Evolutionary conservation across 306 rosid species (phyloP), one percentile per base, ranked within the genome.

Genomic region (Vicia sativa): DNA sequence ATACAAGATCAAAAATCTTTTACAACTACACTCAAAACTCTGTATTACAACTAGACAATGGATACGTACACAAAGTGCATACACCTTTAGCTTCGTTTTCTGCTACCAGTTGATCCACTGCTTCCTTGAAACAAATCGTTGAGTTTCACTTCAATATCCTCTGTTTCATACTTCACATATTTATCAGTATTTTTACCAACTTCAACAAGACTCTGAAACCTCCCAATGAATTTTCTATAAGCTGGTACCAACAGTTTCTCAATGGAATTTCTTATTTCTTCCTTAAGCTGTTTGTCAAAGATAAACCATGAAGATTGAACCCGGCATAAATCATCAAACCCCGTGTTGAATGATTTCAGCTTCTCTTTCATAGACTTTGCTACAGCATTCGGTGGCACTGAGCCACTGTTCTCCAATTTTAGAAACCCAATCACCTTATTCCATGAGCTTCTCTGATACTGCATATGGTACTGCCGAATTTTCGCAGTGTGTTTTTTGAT

Each of bases 391-490:
- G 91, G 67, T 3, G 81, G 80, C 55, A 80, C 7, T 15, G 92
- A 75, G 16, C 78, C 87, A 68, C 64, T 86, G 12, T 62, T 84
- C 7, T 93, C 99, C 12, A 71, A 28, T 74, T 86, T 93, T 79
- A 93, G 57, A 68, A 81, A 64, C 14, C 84, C 89, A 38, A 83
- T 3, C 13, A 86, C 78, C 75, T 81, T 88, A 63, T 74, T 88
- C 99, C 97, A 93, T 26, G 99, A 83, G 76, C 89, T 86, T 50
- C 92, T 84, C 73, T 88, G 96, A 77, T 86, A 93, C 13, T 74
- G 90, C 21, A 28, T 65, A 11, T 77, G 95, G 73, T 82, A 73
- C 50, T 90, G 99, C 71, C 90, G 65, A 35, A 83, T 79, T 69
- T 90, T 93, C 0, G 87, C 90, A 0, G 80, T 75, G 87, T 90